Percentiles rank a stretch among this genome's conserved stretches.
Evolutionary conservation across 371 early-diverging fungal genomes (phyloP).

Genomic region (Rhizopus arrhizus): DNA sequence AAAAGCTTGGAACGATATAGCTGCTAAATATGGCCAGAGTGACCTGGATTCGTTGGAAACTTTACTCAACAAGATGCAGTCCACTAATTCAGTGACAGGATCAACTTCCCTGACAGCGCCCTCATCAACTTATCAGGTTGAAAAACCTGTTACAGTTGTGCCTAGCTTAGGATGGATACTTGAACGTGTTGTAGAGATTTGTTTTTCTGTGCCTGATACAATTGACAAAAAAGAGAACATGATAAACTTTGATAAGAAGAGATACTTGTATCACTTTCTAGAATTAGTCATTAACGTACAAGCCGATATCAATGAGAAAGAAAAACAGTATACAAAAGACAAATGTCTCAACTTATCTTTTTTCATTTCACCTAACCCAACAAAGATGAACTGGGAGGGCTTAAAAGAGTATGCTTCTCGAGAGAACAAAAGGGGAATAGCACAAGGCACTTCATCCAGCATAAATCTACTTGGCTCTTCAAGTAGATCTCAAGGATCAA

Average conservation of each 20-base stretch:
- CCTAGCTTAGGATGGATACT: conserved; percentile 62
- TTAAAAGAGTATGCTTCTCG: conserved; percentile 40
- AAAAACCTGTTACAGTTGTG: conserved; percentile 20
- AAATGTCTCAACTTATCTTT: conserved; percentile 21
- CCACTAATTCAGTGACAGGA: too few species aligned
- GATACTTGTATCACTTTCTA: conserved; percentile 65
- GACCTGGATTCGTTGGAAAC: conserved; percentile 66
- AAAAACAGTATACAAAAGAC: not conserved
- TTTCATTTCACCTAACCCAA: conserved; percentile 26
- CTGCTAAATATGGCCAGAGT: conserved; percentile 46
- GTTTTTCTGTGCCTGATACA: conserved; percentile 42
- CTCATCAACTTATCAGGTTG: too few species aligned
- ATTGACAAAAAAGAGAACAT: conserved; percentile 47
- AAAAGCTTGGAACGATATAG: conserved; percentile 70
- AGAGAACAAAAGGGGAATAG: conserved; percentile 39
- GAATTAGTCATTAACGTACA: conserved; percentile 53
- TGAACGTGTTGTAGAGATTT: conserved; percentile 47
- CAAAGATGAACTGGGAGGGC: conserved; percentile 35
- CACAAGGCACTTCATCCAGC: conserved; percentile 27
- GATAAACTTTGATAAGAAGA: conserved; percentile 75
- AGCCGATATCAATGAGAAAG: conserved; percentile 28
- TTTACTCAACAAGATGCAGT: conserved; percentile 20
- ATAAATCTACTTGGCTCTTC: conserved; percentile 23
- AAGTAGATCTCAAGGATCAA: conserved; percentile 13
- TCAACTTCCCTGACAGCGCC: too few species aligned